Evolutionary conservation across 164 flowering plant species (phyloP), one percentile per base, ranked within the genome.

Genomic region (Cinnamomum chago): DNA sequence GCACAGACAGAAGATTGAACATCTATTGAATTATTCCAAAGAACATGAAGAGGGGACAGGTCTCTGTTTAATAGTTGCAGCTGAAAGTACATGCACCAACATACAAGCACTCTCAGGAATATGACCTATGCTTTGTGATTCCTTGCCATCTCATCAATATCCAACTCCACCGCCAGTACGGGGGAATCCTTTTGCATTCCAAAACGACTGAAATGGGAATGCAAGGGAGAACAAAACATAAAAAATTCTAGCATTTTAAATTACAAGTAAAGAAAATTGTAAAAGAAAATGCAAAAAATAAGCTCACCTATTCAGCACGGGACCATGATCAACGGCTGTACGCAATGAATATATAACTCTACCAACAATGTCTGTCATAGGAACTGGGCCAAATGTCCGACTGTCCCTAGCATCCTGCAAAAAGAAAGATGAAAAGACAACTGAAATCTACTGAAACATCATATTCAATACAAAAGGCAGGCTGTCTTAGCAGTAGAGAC

Each of bases 351-450:
- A 95, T 78, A 93, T 84, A 75, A 80, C 98, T 83, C 99, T 86
- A 24, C 99, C 99, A 51, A 95, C 81, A 58, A 95, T 92, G 76
- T 86, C 77, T 20, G 84, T 72, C 90, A 89, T 87, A 20, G 89
- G 77, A 76, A 93, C 83, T 2, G 99, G 99, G 40, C 99, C 99
- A 90, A 92, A 95, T 47, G 78, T 82, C 72, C 98, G 85, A 82
- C 99, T 95, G 80, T 95, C 99, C 35, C 84, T 82, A 27, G 99
- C 93, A 77, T 93, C 98, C 99, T 93, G 92, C 81, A 14, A 66
- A 18, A 15, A n/a, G 40, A 68, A 51, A 2, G 28, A 18, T 17
- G 58, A 70, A 33, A 23, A 52, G 60, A 20, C 11, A 9, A 60
- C 40, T 2, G 7, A 27, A 25, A 55, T 35, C 47, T 35, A 35